Base-by-base conservation (phyloP, 2,329 filamentous ascomycete genomes). In the Apiospora phragmitis region DNA sequence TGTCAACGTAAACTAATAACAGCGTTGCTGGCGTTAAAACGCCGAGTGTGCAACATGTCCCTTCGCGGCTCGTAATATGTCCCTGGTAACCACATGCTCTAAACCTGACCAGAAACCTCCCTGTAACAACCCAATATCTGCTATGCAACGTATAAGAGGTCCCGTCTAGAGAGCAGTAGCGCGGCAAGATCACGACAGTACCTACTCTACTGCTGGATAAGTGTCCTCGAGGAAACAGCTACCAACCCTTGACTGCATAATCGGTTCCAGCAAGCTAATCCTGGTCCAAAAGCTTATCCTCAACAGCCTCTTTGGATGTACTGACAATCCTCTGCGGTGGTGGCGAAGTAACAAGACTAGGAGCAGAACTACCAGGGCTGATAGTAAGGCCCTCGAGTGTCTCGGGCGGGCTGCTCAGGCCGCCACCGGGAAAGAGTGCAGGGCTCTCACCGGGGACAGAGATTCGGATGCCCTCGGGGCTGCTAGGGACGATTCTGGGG, bases 381-480 rank as follows among this genome's bases (percentile, higher is more conserved):
- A 49, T 76, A 43, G 73, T 68, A 26, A 55, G n/a, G 8, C 45
- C 49, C 16, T 71, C 83, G 38, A 81, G 73, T 0, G 82, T 78
- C 70, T 87, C 84, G 1, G 82, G 78, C 6, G 86, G 84, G 41
- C 82, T 83, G n/a, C 83, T 82, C 68, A 88, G 77, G 21, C 84
- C 86, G 8, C 83, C 81, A 67, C 88, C 84, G 8, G 88, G 87
- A 32, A 83, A 79, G 21, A 81, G 75, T 18, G 78, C 77, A 1
- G 80, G 82, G 38, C 82, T 87, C 70, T 84, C 81, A 32, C 83
- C 75, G 14, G 92, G 89, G 14, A 94, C 92, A 0, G 93, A 92
- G 59, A 95, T 94, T 73, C 91, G 89, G 77, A 96, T 91, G 73
- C 94, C 93, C 81, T 97, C 91, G 0, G 94, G 93, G 1, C 92